These are phyloP conservation scores for Acephala macrosclerotiorum DNA, from an alignment of 2,329 filamentous ascomycete species.

Conservation along the genomic window DNA sequence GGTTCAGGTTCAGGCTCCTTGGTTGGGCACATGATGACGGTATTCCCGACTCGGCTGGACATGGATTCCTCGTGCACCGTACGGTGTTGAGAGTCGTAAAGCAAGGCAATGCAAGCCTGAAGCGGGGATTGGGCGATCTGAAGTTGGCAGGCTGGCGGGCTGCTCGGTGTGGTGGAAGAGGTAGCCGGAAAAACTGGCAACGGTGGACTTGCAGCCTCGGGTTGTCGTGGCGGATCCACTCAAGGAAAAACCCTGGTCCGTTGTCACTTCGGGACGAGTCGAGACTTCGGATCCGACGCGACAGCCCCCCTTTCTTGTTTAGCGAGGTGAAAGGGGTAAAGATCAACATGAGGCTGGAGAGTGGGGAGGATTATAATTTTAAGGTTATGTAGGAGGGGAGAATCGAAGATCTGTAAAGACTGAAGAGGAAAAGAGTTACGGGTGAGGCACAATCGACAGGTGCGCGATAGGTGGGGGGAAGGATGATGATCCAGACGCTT, in stretches of 20 bases:
- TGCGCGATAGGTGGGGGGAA: too few species aligned
- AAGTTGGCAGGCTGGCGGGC: background rate
- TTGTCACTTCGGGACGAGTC: conserved; percentile 1
- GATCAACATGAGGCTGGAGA: background rate
- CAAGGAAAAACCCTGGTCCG: background rate
- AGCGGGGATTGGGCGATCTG: background rate
- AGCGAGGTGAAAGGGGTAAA: background rate
- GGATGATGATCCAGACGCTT: background rate
- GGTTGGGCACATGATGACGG: conserved; percentile 25
- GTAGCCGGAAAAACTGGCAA: background rate
- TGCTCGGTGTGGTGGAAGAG: background rate
- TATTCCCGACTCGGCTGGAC: background rate
- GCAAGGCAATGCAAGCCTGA: conserved; percentile 15
- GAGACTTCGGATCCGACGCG: background rate
- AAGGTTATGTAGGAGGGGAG: background rate
- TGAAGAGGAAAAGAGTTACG: background rate
- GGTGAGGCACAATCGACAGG: background rate
- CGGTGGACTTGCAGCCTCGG: background rate
- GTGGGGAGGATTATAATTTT: too few species aligned
- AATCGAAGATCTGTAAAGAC: background rate
- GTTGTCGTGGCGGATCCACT: background rate
- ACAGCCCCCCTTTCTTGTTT: background rate
- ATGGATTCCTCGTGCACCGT: conserved; percentile 21
- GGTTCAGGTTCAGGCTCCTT: too few species aligned
- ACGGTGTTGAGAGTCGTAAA: conserved; percentile 19